Conservation (phyloP, 2,329 filamentous ascomycete genomes). For the Curvularia eragrostidis region DNA sequence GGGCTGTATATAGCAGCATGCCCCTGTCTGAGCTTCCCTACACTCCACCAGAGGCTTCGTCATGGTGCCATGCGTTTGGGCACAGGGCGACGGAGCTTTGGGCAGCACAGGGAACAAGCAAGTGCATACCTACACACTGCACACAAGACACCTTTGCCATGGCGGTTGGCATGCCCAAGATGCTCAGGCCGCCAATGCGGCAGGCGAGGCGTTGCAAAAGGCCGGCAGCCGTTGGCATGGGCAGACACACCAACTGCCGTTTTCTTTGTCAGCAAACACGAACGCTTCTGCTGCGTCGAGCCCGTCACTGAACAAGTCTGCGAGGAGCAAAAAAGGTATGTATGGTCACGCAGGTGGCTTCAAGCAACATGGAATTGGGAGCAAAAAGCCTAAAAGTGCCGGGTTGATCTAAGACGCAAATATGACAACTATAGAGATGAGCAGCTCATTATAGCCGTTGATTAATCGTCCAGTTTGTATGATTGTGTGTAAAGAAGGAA, state of each 20-base stretch:
- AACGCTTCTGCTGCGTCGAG: neutral
- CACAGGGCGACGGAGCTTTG: neutral
- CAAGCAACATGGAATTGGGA: conserved; percentile 41
- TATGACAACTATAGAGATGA: conserved; percentile 54
- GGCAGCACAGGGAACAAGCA: conserved; percentile 1
- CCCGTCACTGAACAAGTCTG: neutral
- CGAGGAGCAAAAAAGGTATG: conserved; percentile 21
- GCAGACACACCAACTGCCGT: neutral
- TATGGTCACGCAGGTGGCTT: conserved; percentile 51
- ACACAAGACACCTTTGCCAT: neutral
- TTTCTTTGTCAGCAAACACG: neutral
- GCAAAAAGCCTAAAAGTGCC: conserved; percentile 50
- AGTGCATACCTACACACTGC: neutral
- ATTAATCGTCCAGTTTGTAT: conserved; percentile 54
- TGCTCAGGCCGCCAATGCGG: conserved; percentile 1
- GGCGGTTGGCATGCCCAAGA: conserved; percentile 2
- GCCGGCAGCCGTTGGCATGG: neutral
- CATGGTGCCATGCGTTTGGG: conserved; percentile 2
- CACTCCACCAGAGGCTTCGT: conserved; percentile 6
- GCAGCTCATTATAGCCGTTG: conserved; percentile 49
- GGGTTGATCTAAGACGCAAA: conserved; percentile 52
- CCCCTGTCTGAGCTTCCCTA: conserved; percentile 21
- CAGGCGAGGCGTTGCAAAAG: neutral
- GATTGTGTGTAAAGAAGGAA: conserved; percentile 50
- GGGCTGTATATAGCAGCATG: conserved; percentile 20